Evolutionary conservation across 2,329 filamentous ascomycete species (phyloP).

Genomic region (Cercospora beticola): DNA sequence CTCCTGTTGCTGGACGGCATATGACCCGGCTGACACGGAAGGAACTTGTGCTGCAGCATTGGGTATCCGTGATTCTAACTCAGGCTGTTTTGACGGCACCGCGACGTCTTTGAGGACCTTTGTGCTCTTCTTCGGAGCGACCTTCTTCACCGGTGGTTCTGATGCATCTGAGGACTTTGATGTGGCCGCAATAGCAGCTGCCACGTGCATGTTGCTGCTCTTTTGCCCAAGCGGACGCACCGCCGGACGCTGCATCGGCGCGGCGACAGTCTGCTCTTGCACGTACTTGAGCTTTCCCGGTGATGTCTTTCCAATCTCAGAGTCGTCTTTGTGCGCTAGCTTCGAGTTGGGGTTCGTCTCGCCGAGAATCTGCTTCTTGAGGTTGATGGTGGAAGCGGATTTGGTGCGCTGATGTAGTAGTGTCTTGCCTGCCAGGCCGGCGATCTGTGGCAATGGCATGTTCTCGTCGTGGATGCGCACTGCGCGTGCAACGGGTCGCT

Average conservation of each 20-base stretch:
- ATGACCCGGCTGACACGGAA: neutral
- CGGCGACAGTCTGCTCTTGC: slow-evolving; percentile 45
- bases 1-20: slow-evolving; percentile 29
- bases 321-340: slow-evolving; percentile 56
- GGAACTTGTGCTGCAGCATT: slow-evolving; percentile 8
- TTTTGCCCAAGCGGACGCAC: slow-evolving; percentile 54
- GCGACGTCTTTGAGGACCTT: slow-evolving; percentile 34
- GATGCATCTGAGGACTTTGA: slow-evolving; percentile 11
- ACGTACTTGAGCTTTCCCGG: slow-evolving; percentile 36
- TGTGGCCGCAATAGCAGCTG: slow-evolving; percentile 16
- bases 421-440: slow-evolving; percentile 54
- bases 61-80: slow-evolving; percentile 9
- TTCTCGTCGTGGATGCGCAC: slow-evolving; percentile 72
- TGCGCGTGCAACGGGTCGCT: slow-evolving; percentile 57
- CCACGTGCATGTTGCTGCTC: slow-evolving; percentile 26
- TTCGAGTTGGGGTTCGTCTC: slow-evolving; percentile 36
- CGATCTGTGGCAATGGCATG: slow-evolving; percentile 44
- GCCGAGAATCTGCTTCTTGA: slow-evolving; percentile 43
- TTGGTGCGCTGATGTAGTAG: slow-evolving; percentile 82
- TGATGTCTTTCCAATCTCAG: slow-evolving; percentile 51
- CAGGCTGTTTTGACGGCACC: slow-evolving; percentile 11
- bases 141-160: slow-evolving; percentile 28
- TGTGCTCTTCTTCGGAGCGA: slow-evolving; percentile 36
- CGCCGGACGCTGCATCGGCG: slow-evolving; percentile 56
- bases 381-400: slow-evolving; percentile 48